Evolutionary conservation across 257 asterid genomes (phyloP).

Genomic region (Leptodermis oblonga): DNA sequence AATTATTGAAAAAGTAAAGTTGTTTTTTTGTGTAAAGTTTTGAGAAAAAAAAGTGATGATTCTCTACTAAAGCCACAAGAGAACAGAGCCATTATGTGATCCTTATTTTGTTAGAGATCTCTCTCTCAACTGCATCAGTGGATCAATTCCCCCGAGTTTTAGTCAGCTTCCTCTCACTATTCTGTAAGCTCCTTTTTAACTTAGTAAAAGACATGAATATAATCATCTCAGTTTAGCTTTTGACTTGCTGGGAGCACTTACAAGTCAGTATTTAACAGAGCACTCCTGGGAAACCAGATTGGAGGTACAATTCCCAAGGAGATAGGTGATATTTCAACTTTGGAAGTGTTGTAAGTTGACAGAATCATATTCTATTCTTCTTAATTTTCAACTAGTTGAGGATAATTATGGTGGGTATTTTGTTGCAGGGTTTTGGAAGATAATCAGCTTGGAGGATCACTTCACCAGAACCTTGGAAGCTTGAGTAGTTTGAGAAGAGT

Average conservation of each 20-base stretch:
- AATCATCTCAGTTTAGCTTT: not conserved
- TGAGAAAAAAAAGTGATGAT: too few species aligned
- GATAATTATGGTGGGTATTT: too few species aligned
- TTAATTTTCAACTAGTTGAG: not conserved
- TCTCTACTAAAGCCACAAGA: too few species aligned
- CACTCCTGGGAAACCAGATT: conserved; percentile 73
- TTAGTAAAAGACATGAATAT: not conserved
- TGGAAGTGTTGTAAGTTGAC: conserved; percentile 63
- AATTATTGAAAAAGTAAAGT: too few species aligned
- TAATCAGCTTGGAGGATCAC: conserved; percentile 77
- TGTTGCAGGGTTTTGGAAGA: conserved; percentile 62
- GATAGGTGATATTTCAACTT: conserved; percentile 60
- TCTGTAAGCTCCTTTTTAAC: conserved; percentile 44
- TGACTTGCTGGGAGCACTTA: not conserved
- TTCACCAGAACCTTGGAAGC: conserved; percentile 59
- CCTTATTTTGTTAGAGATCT: conserved; percentile 55
- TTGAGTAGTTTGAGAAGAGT: conserved; percentile 55
- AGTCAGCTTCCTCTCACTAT: conserved; percentile 41
- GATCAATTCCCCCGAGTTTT: conserved; percentile 59
- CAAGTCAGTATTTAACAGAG: conserved; percentile 34
- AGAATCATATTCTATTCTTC: conserved; percentile 2
- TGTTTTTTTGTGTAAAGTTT: too few species aligned
- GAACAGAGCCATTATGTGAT: too few species aligned
- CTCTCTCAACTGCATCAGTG: conserved; percentile 62
- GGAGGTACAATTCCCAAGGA: conserved; percentile 70